A percentile compares a stretch with the other conserved stretches of the same genome.
These are phyloP conservation scores for Aspergillus aculeatus DNA, from an alignment of 2,329 filamentous ascomycete species.

Conservation along the genomic window DNA sequence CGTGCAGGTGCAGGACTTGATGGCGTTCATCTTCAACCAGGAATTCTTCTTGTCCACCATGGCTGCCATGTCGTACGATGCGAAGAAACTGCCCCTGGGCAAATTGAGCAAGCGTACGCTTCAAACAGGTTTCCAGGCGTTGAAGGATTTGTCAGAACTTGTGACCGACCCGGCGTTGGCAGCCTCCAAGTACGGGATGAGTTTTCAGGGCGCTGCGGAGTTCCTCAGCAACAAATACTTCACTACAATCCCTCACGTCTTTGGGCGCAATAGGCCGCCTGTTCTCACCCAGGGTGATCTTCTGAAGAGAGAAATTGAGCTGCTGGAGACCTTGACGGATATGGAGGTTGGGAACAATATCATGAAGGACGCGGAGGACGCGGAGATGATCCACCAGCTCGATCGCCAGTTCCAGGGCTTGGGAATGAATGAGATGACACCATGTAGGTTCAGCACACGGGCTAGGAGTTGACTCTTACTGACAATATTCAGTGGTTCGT, in stretches of 20 bases:
- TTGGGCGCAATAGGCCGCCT: constrained; percentile 71
- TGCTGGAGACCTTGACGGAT: constrained; percentile 77
- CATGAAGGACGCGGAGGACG: constrained; percentile 65
- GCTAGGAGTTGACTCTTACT: constrained; percentile 6
- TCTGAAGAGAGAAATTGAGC: constrained; percentile 73
- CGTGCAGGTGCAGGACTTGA: constrained; percentile 63
- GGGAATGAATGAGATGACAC: constrained; percentile 72
- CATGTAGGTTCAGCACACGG: constrained; percentile 36
- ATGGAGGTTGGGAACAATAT: constrained; percentile 81
- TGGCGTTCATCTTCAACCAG: constrained; percentile 81
- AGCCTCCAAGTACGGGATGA: constrained; percentile 42
- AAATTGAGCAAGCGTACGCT: constrained; percentile 81
- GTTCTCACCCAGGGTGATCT: constrained; percentile 57
- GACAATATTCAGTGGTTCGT: constrained; percentile 48
- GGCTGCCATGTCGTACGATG: constrained; percentile 46
- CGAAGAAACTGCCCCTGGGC: constrained; percentile 73
- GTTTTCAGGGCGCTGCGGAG: constrained; percentile 51
- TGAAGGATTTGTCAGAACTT: constrained; percentile 72
- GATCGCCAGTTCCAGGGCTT: constrained; percentile 73
- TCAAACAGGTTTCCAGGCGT: constrained; percentile 67
- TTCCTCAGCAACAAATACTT: constrained; percentile 75
- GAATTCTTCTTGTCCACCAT: constrained; percentile 63
- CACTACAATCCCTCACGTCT: constrained; percentile 76
- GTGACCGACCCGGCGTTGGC: constrained; percentile 57
- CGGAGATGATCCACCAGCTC: constrained; percentile 59